Percentiles rank a stretch among this genome's conserved stretches.
phyloP scores from a whole-genome alignment of 2,329 filamentous ascomycete genomes.

The Sporothrix pseudoabietina region DNA sequence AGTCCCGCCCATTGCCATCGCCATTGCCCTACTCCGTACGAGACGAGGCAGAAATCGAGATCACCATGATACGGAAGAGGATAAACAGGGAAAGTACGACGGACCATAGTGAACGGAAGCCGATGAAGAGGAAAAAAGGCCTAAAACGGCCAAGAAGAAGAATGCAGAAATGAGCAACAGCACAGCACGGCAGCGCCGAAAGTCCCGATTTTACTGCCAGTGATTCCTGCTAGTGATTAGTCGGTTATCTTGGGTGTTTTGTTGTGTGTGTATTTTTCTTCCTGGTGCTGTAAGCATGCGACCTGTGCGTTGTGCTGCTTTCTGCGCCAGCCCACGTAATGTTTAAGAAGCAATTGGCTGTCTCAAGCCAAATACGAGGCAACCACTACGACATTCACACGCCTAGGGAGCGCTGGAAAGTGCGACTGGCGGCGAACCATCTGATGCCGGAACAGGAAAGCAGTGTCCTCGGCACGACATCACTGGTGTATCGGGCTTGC shows the following conservation, averaged over 20 bases:
- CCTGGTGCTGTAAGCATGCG: background rate
- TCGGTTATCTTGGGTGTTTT: background rate
- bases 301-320: background rate
- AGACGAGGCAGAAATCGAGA: conserved; percentile 10
- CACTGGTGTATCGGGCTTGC: background rate
- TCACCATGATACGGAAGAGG: background rate
- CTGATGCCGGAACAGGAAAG: background rate
- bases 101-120: conserved; percentile 1
- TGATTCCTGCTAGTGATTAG: background rate
- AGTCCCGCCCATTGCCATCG: background rate
- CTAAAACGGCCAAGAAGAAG: background rate
- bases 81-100: conserved; percentile 5
- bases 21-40: background rate
- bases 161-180: conserved; percentile 2
- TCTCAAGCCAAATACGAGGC: conserved; percentile 19
- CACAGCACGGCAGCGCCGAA: conserved; percentile 10
- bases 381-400: background rate
- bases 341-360: conserved; percentile 15
- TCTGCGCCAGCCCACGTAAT: conserved; percentile 17
- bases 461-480: background rate
- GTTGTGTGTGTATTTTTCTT: background rate
- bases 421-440: background rate
- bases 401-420: background rate
- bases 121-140: background rate
- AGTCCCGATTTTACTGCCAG: conserved; percentile 13